Conservation (phyloP, 2,329 filamentous ascomycete species). For the Aspergillus sp. region DNA sequence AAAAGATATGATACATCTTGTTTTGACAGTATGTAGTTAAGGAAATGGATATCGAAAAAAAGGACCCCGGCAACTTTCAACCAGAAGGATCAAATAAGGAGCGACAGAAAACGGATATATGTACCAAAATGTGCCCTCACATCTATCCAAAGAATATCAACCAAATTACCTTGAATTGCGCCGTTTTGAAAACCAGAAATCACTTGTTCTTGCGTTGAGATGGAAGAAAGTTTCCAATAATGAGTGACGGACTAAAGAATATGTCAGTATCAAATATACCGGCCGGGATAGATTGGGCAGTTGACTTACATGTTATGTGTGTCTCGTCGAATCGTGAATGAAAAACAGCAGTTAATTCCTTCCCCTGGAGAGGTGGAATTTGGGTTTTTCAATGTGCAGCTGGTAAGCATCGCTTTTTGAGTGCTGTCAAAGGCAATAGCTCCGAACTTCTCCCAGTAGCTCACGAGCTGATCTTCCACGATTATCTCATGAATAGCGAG, state of each 20-base stretch:
- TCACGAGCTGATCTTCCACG: constrained; percentile 88
- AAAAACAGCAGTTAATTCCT: constrained; percentile 90
- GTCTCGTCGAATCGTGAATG: constrained; percentile 91
- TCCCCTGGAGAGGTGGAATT: constrained; percentile 57
- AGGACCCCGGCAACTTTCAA: too few relatives aligned
- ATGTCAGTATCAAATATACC: neutral
- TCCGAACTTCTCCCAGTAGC: constrained; percentile 98
- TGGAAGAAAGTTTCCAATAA: constrained; percentile 94
- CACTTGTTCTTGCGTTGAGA: constrained; percentile 60
- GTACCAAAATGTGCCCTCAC: too few relatives aligned
- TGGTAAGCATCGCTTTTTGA: constrained; percentile 92
- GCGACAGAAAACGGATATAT: too few relatives aligned
- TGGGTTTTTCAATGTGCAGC: constrained; percentile 83
- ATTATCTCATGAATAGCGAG: constrained; percentile 94
- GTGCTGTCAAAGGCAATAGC: constrained; percentile 92
- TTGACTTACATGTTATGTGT: constrained; percentile 85
- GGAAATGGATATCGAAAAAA: too few relatives aligned
- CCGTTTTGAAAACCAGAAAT: constrained; percentile 5
- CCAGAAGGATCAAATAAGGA: too few relatives aligned
- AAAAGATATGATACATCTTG: too few relatives aligned
- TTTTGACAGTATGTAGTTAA: too few relatives aligned
- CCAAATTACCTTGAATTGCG: too few relatives aligned
- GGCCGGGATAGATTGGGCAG: neutral
- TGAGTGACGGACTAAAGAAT: constrained; percentile 72
- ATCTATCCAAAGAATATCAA: too few relatives aligned